These are phyloP conservation scores for Trypanosoma brucei DNA, from an alignment of 208 protist genomes.

Conservation along the genomic window DNA sequence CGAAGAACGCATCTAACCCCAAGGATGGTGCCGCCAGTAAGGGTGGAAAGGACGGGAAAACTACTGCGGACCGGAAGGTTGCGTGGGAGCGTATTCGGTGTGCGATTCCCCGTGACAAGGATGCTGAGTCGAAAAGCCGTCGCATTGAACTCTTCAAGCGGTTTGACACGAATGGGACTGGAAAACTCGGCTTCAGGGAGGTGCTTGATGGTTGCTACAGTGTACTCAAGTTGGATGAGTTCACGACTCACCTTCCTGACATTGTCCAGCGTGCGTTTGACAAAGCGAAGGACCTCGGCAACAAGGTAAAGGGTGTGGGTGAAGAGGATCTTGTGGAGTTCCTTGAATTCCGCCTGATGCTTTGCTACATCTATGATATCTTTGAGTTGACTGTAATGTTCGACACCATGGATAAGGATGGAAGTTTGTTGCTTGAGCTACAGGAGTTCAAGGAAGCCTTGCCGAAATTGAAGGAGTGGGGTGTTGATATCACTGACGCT, in stretches of 20 bases:
- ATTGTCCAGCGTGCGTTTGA: slow-evolving; percentile 81
- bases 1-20: background rate
- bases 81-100: slow-evolving; percentile 40
- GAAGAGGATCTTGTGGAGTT: slow-evolving; percentile 51
- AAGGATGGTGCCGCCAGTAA: background rate
- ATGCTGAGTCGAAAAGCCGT: slow-evolving; percentile 25
- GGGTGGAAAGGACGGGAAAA: background rate
- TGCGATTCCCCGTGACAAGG: slow-evolving; percentile 27
- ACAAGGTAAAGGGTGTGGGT: slow-evolving; percentile 25
- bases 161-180: slow-evolving; percentile 58
- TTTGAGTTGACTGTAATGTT: slow-evolving; percentile 79
- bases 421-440: slow-evolving; percentile 57
- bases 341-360: slow-evolving; percentile 75
- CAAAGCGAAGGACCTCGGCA: slow-evolving; percentile 59
- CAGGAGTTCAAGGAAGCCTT: slow-evolving; percentile 64
- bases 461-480: slow-evolving; percentile 56
- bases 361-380: slow-evolving; percentile 46
- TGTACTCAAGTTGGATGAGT: slow-evolving; percentile 54
- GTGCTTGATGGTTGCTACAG: slow-evolving; percentile 43
- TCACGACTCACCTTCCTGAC: slow-evolving; percentile 54
- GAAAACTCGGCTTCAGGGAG: slow-evolving; percentile 59
- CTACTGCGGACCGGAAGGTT: slow-evolving; percentile 32
- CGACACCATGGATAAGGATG: slow-evolving; percentile 73
- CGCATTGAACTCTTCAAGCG: slow-evolving; percentile 65
- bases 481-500: slow-evolving; percentile 45